Percentiles rank a stretch among this genome's conserved stretches.
phyloP scores from a whole-genome alignment of 352 stramenopile genomes.

The Thraustochytrium sp. region DNA sequence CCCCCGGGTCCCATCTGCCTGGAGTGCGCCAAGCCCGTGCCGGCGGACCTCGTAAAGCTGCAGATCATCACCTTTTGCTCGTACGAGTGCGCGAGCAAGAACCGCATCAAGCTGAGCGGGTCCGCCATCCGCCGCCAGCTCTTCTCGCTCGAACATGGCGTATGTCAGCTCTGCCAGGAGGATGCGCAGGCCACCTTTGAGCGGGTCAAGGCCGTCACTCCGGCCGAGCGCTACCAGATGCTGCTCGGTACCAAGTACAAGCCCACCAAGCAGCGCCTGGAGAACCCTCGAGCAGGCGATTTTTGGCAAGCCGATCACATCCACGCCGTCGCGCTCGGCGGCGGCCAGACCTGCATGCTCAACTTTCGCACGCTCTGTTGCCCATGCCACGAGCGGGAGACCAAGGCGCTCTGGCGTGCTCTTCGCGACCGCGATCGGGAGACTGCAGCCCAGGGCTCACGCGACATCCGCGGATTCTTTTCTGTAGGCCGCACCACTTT shows the following conservation, averaged over 20 bases:
- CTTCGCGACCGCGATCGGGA: neutral
- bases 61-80: constrained; percentile 37
- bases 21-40: neutral
- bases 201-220: constrained; percentile 53
- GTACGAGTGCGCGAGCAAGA: constrained; percentile 32
- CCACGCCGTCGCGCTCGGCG: constrained; percentile 58
- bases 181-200: constrained; percentile 57
- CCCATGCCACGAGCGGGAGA: constrained; percentile 58
- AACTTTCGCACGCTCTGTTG: constrained; percentile 64
- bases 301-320: constrained; percentile 70
- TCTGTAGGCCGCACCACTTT: no score
- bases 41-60: neutral
- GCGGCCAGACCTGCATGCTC: constrained; percentile 55
- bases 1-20: neutral
- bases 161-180: constrained; percentile 51
- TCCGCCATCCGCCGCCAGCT: constrained; percentile 40
- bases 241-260: constrained; percentile 59
- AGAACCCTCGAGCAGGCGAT: constrained; percentile 53
- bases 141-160: constrained; percentile 46
- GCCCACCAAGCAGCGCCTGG: constrained; percentile 51
- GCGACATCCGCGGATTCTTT: constrained; percentile 26
- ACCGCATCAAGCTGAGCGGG: constrained; percentile 15
- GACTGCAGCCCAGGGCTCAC: neutral
- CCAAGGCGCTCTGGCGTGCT: constrained; percentile 46
- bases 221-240: constrained; percentile 57